phyloP scores from a whole-genome alignment of 108 stramenopile genomes.

The Cyclotella sp. region DNA sequence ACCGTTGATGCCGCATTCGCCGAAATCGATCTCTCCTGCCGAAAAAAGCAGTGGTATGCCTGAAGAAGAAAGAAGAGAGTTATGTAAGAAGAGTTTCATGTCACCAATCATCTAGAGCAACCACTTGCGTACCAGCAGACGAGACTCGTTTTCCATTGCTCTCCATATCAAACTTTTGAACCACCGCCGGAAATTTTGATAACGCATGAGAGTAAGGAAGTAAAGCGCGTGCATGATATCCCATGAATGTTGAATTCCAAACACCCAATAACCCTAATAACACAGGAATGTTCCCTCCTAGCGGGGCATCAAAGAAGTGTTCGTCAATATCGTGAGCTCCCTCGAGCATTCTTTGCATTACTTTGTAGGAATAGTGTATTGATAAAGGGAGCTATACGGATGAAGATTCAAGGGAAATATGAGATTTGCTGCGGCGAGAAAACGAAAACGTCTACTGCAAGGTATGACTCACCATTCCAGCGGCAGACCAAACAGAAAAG shows the following conservation, averaged over 20 bases:
- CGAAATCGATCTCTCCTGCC: constrained; percentile 88
- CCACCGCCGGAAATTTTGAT: constrained; percentile 92
- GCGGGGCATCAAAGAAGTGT: constrained; percentile 95
- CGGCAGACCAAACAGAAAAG: constrained; percentile 87
- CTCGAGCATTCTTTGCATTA: constrained; percentile 84
- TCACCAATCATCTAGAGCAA: not conserved
- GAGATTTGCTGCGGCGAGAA: not conserved
- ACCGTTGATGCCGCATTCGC: constrained; percentile 94
- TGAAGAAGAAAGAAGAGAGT: not conserved
- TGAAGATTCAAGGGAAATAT: not conserved
- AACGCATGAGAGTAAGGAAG: constrained; percentile 95
- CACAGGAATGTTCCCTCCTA: constrained; percentile 96
- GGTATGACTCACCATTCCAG: constrained; percentile 60
- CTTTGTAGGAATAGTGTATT: constrained; percentile 86
- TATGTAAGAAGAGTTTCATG: not conserved
- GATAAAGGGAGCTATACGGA: constrained; percentile 74
- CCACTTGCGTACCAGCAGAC: constrained; percentile 55
- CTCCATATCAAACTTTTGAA: constrained; percentile 99
- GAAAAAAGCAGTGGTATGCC: constrained; percentile 73
- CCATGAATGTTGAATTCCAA: constrained; percentile 99
- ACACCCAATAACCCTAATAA: constrained; percentile 96
- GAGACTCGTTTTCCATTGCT: constrained; percentile 97
- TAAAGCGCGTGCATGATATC: constrained; percentile 90
- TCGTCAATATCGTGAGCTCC: constrained; percentile 98
- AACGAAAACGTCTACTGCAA: not conserved